Percentiles rank a stretch among this genome's conserved stretches.
These are phyloP conservation scores for Chlorella sorokiniana DNA, from an alignment of 139 green algal genomes.

Conservation along the genomic window DNA sequence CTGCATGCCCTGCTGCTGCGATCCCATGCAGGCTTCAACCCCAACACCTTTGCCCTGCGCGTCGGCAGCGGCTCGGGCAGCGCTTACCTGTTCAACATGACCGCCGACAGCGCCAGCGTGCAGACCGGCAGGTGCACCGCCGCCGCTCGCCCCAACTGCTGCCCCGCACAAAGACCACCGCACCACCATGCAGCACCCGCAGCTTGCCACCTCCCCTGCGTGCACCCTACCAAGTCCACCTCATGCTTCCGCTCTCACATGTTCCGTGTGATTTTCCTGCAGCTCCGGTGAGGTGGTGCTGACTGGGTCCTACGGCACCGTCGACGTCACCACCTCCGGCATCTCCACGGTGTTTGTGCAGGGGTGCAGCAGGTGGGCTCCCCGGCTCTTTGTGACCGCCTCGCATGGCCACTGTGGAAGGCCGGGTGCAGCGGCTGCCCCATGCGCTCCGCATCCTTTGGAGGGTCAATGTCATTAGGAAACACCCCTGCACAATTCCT, in stretches of 20 bases:
- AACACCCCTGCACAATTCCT: no score
- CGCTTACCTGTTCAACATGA: constrained; percentile 3
- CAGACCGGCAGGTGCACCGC: constrained; percentile 1
- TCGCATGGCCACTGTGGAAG: no score
- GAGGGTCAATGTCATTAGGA: no score
- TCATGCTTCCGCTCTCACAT: neutral
- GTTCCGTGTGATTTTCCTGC: neutral
- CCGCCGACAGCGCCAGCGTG: neutral
- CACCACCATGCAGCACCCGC: neutral
- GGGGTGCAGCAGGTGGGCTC: neutral
- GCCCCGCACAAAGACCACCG: neutral
- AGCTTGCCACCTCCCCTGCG: neutral
- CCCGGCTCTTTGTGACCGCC: no score
- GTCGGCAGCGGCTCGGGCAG: constrained; percentile 1
- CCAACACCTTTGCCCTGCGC: neutral
- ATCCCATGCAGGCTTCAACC: constrained; percentile 14
- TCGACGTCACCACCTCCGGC: neutral
- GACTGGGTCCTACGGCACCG: neutral
- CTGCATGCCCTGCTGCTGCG: neutral
- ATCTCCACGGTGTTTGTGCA: constrained; percentile 19
- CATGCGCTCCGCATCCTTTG: no score
- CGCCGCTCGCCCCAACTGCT: neutral
- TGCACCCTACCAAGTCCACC: no score
- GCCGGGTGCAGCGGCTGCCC: no score
- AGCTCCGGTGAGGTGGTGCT: neutral